Evolutionary conservation across 768 basidiomycete species (phyloP).

Genomic region (Lactarius pseudohatsudake): DNA sequence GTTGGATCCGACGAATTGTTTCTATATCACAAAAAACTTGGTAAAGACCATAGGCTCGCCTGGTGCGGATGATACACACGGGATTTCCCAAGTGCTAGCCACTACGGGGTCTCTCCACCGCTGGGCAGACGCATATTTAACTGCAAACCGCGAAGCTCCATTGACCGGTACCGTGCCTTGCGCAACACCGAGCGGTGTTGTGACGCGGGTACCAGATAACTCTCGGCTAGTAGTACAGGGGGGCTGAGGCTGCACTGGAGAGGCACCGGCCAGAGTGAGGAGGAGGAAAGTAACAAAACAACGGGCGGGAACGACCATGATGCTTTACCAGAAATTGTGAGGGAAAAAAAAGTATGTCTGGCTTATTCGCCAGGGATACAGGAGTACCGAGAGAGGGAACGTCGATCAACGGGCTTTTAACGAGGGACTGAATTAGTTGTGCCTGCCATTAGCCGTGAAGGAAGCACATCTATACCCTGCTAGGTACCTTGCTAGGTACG

Average conservation of each 20-base stretch:
- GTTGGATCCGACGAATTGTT: slow-evolving; percentile 52
- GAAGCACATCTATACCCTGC: neutral
- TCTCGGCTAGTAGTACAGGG: slow-evolving; percentile 45
- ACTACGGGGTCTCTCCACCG: slow-evolving; percentile 61
- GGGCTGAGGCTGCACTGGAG: slow-evolving; percentile 36
- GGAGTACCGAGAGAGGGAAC: neutral
- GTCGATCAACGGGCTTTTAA: slow-evolving; percentile 11
- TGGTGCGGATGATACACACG: slow-evolving; percentile 47
- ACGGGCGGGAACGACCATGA: slow-evolving; percentile 41
- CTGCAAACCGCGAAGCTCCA: slow-evolving; percentile 57
- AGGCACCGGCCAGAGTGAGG: slow-evolving; percentile 36
- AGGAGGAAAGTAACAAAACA: slow-evolving; percentile 38
- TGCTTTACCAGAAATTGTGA: slow-evolving; percentile 20
- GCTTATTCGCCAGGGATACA: slow-evolving; percentile 1
- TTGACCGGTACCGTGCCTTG: slow-evolving; percentile 48
- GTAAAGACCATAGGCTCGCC: neutral
- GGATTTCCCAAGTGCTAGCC: slow-evolving; percentile 56
- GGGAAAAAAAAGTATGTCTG: slow-evolving; percentile 9
- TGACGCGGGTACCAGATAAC: slow-evolving; percentile 34
- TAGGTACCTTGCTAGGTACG: neutral
- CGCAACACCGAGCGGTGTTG: slow-evolving; percentile 58
- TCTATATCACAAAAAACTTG: slow-evolving; percentile 35
- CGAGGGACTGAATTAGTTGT: neutral
- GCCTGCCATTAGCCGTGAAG: neutral
- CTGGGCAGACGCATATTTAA: slow-evolving; percentile 62